Evolutionary conservation across 1,284 basidiomycete species (phyloP).

Genomic region (Vanrija sp.): DNA sequence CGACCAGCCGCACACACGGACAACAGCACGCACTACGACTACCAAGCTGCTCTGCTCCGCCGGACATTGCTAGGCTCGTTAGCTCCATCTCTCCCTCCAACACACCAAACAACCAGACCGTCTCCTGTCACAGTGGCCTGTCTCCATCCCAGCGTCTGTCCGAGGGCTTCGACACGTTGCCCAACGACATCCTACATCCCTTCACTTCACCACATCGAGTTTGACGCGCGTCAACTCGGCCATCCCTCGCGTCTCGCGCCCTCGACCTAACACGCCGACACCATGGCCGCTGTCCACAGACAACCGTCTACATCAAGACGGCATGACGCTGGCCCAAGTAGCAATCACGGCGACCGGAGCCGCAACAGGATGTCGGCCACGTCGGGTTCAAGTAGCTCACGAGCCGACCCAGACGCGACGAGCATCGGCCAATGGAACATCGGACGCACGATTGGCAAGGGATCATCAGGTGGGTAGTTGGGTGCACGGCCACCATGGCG

Average conservation of each 20-base stretch:
- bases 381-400: constrained; percentile 13
- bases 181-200: background rate
- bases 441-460: constrained; percentile 84
- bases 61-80: no score
- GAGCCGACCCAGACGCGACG: constrained; percentile 45
- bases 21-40: no score
- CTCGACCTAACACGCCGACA: background rate
- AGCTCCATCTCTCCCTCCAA: background rate
- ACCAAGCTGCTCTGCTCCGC: no score
- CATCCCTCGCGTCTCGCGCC: background rate
- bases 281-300: constrained; percentile 8
- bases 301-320: constrained; percentile 6
- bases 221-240: background rate
- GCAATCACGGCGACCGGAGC: background rate
- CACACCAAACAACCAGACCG: background rate
- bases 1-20: no score
- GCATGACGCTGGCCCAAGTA: constrained; percentile 4
- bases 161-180: background rate
- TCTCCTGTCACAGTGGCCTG: background rate
- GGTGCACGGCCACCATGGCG: background rate
- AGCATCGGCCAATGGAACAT: constrained; percentile 86
- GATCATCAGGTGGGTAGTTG: constrained; percentile 67
- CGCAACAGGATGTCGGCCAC: constrained; percentile 14
- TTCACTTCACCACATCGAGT: no score
- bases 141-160: background rate